Conservation (phyloP, 768 basidiomycete species). For the Lactarius trivialis region DNA sequence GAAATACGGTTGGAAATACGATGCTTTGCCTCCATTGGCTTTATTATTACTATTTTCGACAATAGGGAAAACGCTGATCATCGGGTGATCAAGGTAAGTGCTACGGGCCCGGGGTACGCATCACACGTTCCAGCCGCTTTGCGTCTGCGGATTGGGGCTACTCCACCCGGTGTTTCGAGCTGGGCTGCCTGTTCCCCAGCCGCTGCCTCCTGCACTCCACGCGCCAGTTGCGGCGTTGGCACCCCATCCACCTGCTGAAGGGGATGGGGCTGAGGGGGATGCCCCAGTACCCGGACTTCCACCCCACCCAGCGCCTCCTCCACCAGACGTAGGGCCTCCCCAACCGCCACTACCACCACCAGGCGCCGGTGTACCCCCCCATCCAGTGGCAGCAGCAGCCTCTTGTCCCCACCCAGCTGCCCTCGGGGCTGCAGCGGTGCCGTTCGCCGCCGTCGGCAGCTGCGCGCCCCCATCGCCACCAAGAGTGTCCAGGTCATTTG, state of each 20-base stretch:
- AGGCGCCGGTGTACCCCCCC: slow-evolving; percentile 16
- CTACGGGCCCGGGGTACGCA: background rate
- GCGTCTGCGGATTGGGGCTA: slow-evolving; percentile 26
- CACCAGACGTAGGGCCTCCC: slow-evolving; percentile 14
- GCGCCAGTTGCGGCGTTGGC: slow-evolving; percentile 34
- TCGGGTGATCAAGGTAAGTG: background rate
- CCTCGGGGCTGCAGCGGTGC: slow-evolving; percentile 15
- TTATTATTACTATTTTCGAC: background rate
- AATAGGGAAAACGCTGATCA: slow-evolving; percentile 4
- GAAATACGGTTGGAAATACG: slow-evolving; percentile 6
- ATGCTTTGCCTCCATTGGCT: background rate
- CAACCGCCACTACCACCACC: slow-evolving; percentile 7
- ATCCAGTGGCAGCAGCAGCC: slow-evolving; percentile 4
- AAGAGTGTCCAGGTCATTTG: slow-evolving; percentile 43
- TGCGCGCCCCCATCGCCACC: slow-evolving; percentile 29
- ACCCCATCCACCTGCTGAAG: slow-evolving; percentile 29
- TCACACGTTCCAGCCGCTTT: slow-evolving; percentile 31
- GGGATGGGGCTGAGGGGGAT: slow-evolving; percentile 19
- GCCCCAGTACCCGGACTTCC: slow-evolving; percentile 20
- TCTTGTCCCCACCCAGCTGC: slow-evolving; percentile 15
- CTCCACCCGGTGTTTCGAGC: slow-evolving; percentile 30
- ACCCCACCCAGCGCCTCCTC: slow-evolving; percentile 16
- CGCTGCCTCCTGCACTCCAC: slow-evolving; percentile 26
- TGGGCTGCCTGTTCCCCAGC: slow-evolving; percentile 27
- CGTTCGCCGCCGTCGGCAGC: slow-evolving; percentile 9